Percentiles rank a stretch among this genome's conserved stretches.
phyloP scores from a whole-genome alignment of 768 basidiomycete species.

The Tremella yokohamensis region DNA sequence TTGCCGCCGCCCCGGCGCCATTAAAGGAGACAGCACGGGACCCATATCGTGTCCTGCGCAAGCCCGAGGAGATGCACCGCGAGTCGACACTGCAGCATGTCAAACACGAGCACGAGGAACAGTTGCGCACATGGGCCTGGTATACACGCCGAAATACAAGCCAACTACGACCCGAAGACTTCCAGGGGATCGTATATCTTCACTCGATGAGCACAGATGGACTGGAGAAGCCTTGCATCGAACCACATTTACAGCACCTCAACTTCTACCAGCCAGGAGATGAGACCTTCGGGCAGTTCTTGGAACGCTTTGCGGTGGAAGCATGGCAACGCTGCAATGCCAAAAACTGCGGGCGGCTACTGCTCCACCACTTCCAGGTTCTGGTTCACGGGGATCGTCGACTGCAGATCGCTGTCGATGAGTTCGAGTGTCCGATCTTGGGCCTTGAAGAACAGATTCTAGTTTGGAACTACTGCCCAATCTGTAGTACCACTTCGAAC shows the following conservation, averaged over 20 bases:
- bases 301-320: conserved; percentile 64
- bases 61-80: conserved; percentile 64
- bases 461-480: conserved; percentile 71
- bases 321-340: conserved; percentile 67
- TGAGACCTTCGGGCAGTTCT: conserved; percentile 85
- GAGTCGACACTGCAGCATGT: conserved; percentile 69
- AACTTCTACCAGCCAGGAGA: conserved; percentile 92
- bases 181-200: conserved; percentile 79
- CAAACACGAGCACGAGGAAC: conserved; percentile 79
- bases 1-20: conserved; percentile 11
- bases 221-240: conserved; percentile 64
- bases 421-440: conserved; percentile 54
- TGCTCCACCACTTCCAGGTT: conserved; percentile 80
- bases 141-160: conserved; percentile 80
- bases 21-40: conserved; percentile 26
- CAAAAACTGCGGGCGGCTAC: conserved; percentile 76
- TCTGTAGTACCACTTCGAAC: conserved; percentile 76
- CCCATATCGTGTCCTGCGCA: conserved; percentile 56
- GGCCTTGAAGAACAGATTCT: conserved; percentile 65
- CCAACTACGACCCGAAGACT: conserved; percentile 85
- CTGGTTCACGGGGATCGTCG: conserved; percentile 84
- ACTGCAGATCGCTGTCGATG: conserved; percentile 79
- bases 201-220: conserved; percentile 77
- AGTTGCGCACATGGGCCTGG: conserved; percentile 91
- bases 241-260: conserved; percentile 66